A percentile compares a stretch with the other conserved stretches of the same genome.
Evolutionary conservation across 139 green algal genomes (phyloP).

Genomic region (Chlamydomonas sphaeroides): DNA sequence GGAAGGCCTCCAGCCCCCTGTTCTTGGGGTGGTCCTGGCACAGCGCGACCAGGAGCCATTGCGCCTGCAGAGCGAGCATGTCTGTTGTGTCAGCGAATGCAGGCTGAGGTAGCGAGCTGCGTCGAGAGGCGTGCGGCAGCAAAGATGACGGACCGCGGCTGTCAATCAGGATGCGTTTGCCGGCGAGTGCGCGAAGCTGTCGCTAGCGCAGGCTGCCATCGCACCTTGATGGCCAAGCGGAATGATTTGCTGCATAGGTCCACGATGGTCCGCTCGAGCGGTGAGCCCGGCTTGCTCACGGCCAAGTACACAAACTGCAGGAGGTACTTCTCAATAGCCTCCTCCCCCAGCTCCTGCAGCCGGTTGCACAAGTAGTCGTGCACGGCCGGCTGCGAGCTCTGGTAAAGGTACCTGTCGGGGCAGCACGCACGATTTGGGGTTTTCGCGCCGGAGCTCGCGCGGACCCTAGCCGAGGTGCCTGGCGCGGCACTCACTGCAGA

Average conservation of each 20-base stretch:
- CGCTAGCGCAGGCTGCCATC: too few species aligned
- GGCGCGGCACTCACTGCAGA: conserved; percentile 78
- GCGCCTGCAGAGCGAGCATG: conserved; percentile 73
- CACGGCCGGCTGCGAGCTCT: conserved; percentile 71
- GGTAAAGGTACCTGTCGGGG: conserved; percentile 83
- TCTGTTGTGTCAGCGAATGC: too few species aligned
- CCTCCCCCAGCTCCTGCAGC: conserved; percentile 83
- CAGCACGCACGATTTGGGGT: not conserved
- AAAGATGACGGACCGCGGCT: too few species aligned
- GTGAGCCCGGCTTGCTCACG: conserved; percentile 60
- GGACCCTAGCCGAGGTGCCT: too few species aligned
- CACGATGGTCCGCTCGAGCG: conserved; percentile 83
- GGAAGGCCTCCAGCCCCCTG: conserved; percentile 59
- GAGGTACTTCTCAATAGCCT: conserved; percentile 85
- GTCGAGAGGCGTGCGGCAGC: too few species aligned
- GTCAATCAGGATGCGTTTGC: too few species aligned
- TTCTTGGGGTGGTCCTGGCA: conserved; percentile 85
- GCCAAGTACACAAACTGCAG: conserved; percentile 87
- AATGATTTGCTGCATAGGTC: conserved; percentile 87
- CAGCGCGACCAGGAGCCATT: conserved; percentile 93
- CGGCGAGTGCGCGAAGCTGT: too few species aligned
- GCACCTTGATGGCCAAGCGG: conserved; percentile 86
- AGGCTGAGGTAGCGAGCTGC: too few species aligned
- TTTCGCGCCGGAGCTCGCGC: too few species aligned
- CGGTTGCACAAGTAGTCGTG: conserved; percentile 93